Base-by-base conservation (phyloP, 192 early-diverging fungal genomes). In the Podila epigama region DNA sequence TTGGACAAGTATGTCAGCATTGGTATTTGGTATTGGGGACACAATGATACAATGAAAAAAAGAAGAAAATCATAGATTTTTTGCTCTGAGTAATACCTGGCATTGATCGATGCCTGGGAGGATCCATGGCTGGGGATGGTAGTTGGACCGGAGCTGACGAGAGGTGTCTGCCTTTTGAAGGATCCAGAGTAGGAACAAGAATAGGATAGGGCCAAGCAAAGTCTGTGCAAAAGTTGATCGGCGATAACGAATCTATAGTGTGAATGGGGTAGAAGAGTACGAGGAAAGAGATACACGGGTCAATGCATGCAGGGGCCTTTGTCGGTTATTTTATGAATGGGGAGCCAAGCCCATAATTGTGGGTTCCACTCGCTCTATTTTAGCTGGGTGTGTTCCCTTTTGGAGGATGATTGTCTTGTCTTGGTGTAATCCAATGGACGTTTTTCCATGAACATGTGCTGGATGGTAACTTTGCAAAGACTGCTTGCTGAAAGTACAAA, bases 201-300 rank as follows among this genome's bases (percentile, higher is more conserved):
- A 92, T 20, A 92, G 54, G 58, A 92, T 71, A 4, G 91, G 91
- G 11, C 89, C 88, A 13, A 91, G 33, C 25, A 92, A 58, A 33
- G 78, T 75, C 83, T 88, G 69, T 48, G 82, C 62, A 71, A 69
- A 77, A 53, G 69, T 86, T 57, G 91, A 84, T 61, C 79, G 79
- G 29, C 68, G 79, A 66, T 88, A 92, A 20, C 90, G 85, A 33
- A 84, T 56, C 81, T 82, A 20, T 51, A 41, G 15, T 33, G 36
- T 22, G 65, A 35, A 29, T 22, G 32, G n/a, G 2, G n/a, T 18
- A 27, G 13, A 35, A 59, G 33, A 25, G 15, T 39, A 22, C n/a
- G 44, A 9, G n/a, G n/a, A n/a, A n/a, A n/a, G n/a, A n/a, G 31
- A 50, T 20, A 40, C 3, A 62, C 50, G 44, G n/a, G 44, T 60